These are phyloP conservation scores for Pilatotrama ljubarskyi DNA, from an alignment of 768 basidiomycete genomes.

Conservation along the genomic window DNA sequence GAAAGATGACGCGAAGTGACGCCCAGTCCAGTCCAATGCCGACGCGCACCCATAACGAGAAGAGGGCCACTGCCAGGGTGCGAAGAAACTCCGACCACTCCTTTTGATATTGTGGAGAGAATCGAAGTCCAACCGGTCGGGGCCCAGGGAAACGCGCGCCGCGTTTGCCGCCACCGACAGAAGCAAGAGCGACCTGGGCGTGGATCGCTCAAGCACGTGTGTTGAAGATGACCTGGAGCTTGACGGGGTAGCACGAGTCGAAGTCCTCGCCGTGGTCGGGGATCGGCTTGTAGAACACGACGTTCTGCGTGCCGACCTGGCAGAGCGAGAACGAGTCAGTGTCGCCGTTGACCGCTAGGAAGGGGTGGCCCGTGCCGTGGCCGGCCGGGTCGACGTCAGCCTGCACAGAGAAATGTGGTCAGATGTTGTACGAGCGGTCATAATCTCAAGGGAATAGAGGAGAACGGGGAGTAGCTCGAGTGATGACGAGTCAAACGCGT, in stretches of 20 bases:
- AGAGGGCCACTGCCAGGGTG: too few species aligned
- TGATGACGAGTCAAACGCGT: too few species aligned
- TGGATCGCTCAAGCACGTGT: too few species aligned
- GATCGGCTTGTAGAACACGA: conserved; percentile 27
- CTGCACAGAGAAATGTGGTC: conserved; percentile 5
- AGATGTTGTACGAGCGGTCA: neutral
- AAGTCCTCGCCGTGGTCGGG: conserved; percentile 22
- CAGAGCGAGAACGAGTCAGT: conserved; percentile 24
- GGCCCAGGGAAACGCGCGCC: too few species aligned
- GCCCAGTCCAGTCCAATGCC: too few species aligned
- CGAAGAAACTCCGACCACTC: too few species aligned
- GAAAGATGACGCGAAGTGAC: too few species aligned
- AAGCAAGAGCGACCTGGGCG: too few species aligned
- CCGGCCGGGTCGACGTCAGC: conserved; percentile 24
- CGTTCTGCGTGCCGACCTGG: conserved; percentile 18
- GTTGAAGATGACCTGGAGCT: conserved; percentile 21
- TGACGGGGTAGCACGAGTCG: conserved; percentile 26
- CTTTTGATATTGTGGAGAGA: too few species aligned
- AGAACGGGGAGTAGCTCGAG: neutral
- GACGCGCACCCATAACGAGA: too few species aligned
- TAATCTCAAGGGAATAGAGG: neutral
- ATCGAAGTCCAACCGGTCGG: too few species aligned
- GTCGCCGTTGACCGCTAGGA: conserved; percentile 26
- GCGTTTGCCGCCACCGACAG: too few species aligned
- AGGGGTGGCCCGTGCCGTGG: conserved; percentile 23